Conservation (phyloP, 805 yeast species). For the Suhomyces sp. region DNA sequence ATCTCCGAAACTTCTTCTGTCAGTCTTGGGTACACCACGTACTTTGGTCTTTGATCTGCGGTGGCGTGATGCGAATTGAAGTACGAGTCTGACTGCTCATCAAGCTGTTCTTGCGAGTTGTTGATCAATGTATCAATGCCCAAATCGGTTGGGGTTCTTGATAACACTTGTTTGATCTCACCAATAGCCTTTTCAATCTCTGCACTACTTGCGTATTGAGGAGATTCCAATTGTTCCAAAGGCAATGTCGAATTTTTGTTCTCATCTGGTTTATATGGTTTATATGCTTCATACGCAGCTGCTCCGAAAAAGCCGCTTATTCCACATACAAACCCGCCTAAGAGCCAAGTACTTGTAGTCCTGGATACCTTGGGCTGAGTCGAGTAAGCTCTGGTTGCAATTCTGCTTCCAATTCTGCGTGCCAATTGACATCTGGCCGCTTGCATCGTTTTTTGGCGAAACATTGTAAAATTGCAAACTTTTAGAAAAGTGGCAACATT, state of each 20-base stretch:
- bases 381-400: not conserved
- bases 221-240: constrained; percentile 16
- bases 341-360: not conserved
- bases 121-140: constrained; percentile 12
- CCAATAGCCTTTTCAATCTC: constrained; percentile 21
- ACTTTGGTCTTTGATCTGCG: constrained; percentile 26
- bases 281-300: not conserved
- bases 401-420: not conserved
- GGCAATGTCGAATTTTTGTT: constrained; percentile 15
- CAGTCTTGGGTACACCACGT: constrained; percentile 59
- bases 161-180: constrained; percentile 15
- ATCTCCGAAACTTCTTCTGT: constrained; percentile 67
- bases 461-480: not conserved
- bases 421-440: not conserved
- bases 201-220: constrained; percentile 19
- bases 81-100: constrained; percentile 30
- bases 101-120: constrained; percentile 21
- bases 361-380: not conserved
- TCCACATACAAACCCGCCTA: not conserved
- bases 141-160: not conserved
- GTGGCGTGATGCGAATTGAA: constrained; percentile 35
- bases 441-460: not conserved
- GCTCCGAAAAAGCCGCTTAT: not conserved
- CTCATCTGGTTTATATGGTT: not conserved
- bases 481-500: not conserved